Evolutionary conservation across 83 land plant species (phyloP), one percentile per base, ranked within the genome.

Genomic region (Thuja plicata): DNA sequence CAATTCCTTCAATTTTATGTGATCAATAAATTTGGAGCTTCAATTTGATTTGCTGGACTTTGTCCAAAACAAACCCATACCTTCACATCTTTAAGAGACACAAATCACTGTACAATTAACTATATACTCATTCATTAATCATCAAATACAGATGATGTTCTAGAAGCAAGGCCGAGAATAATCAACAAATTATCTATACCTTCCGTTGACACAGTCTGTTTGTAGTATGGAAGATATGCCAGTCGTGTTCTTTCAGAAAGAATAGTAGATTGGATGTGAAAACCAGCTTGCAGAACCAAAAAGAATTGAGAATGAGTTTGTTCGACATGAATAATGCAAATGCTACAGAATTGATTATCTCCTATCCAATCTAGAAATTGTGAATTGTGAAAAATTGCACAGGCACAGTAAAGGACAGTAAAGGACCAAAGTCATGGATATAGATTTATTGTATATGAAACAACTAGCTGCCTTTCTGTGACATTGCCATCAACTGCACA

Each of bases 401-500:
- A 82, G 24, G 13, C 52, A 17, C 85, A 41, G 45, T 82, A 82
- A 11, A 46, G 4, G 52, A 17, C 85, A 41, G 45, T 82, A 82
- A 11, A 46, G 4, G 52, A 46, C 41, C 50, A n/a, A 82, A 27
- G 9, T 41, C 52, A 27, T 45, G 55, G 35, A 30, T 83, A 54
- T 30, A 50, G 54, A 84, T 30, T 8, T n/a, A 16, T 1, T 12
- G 57, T 30, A 46, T 46, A 84, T 0, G 17, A 84, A 46, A 35
- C 32, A 24, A 48, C 8, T 48, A 84, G 24, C 34, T 84, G 30
- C 86, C 35, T 84, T 43, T 27, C 50, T 30, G 34, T 32, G 86
- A 10, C 35, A 46, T 84, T 84, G 37, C n/a, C 55, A 84, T 48
- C 55, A 84, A 50, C 86, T 84, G 86, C n/a, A 84, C 86, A 83